Percentiles rank a stretch among this genome's conserved stretches.
Evolutionary conservation across 2,329 filamentous ascomycete genomes (phyloP).

Genomic region (Colletotrichum agaves): DNA sequence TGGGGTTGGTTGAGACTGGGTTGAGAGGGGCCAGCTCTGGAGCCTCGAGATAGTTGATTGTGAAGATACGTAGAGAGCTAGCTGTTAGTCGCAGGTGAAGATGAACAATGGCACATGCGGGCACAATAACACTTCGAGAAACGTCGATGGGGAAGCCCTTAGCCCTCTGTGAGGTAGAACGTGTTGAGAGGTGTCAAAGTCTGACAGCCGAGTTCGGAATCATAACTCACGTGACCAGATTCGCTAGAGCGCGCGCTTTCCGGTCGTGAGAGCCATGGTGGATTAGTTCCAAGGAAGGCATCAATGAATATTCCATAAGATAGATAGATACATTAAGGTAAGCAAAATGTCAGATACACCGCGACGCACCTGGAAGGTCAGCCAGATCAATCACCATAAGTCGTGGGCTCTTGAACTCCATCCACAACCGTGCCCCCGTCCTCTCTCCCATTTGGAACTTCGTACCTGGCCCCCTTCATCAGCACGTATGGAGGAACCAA

Average conservation of each 20-base stretch:
- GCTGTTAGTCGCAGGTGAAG: neutral
- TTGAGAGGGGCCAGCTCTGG: neutral
- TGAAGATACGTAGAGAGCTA: neutral
- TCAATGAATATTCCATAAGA: neutral
- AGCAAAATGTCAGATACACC: neutral
- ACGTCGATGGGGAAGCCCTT: neutral
- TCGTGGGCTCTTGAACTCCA: neutral
- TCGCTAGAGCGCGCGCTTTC: neutral
- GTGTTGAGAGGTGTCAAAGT: neutral
- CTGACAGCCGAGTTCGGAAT: neutral
- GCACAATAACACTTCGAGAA: neutral
- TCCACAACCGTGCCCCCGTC: neutral
- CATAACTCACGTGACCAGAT: neutral
- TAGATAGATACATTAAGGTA: no score
- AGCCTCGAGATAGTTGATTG: neutral
- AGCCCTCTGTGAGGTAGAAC: neutral
- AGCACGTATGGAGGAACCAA: neutral
- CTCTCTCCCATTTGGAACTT: neutral
- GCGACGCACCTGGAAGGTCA: neutral
- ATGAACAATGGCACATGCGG: neutral
- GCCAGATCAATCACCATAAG: neutral
- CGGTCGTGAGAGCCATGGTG: neutral
- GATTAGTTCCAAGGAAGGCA: neutral
- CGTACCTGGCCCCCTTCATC: neutral
- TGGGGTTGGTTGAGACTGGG: constrained; percentile 18